These are phyloP conservation scores for Cutaneotrichosporon cyanovorans DNA, from an alignment of 1,284 basidiomycete species.

Conservation along the genomic window DNA sequence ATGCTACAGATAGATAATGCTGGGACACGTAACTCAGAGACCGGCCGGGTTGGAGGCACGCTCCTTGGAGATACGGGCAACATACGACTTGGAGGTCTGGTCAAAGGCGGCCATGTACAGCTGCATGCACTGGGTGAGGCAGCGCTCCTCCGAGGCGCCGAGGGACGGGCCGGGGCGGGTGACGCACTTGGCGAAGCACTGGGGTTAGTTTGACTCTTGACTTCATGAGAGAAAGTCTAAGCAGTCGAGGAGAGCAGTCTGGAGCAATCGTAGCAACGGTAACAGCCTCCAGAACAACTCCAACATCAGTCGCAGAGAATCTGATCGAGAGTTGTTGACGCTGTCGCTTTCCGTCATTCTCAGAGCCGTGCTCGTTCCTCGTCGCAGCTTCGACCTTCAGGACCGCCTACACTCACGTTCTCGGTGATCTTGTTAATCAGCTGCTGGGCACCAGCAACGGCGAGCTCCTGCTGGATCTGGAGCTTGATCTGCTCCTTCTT, in stretches of 20 bases:
- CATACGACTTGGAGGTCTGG: conserved; percentile 43
- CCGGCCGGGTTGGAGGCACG: too few species aligned
- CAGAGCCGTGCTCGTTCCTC: too few species aligned
- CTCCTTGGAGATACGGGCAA: conserved; percentile 40
- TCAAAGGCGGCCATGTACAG: conserved; percentile 47
- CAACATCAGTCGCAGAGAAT: too few species aligned
- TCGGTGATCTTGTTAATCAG: conserved; percentile 48
- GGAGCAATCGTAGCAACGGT: too few species aligned
- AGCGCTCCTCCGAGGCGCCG: conserved; percentile 40
- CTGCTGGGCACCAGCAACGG: conserved; percentile 44
- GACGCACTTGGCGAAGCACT: conserved; percentile 47
- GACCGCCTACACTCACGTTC: conserved; percentile 32
- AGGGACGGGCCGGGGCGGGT: conserved; percentile 36
- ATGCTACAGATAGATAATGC: too few species aligned
- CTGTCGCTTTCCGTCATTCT: too few species aligned
- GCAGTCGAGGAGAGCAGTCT: too few species aligned
- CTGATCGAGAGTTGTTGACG: too few species aligned
- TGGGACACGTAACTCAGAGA: too few species aligned
- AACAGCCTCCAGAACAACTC: too few species aligned
- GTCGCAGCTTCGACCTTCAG: too few species aligned
- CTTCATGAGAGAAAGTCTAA: too few species aligned
- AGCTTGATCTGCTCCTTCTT: conserved; percentile 46
- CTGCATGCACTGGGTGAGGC: conserved; percentile 43
- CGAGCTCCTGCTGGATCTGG: conserved; percentile 44
- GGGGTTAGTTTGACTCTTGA: conserved; percentile 7